These are phyloP conservation scores for Kluyveromyces starmeri DNA, from an alignment of 805 yeast species.

Conservation along the genomic window DNA sequence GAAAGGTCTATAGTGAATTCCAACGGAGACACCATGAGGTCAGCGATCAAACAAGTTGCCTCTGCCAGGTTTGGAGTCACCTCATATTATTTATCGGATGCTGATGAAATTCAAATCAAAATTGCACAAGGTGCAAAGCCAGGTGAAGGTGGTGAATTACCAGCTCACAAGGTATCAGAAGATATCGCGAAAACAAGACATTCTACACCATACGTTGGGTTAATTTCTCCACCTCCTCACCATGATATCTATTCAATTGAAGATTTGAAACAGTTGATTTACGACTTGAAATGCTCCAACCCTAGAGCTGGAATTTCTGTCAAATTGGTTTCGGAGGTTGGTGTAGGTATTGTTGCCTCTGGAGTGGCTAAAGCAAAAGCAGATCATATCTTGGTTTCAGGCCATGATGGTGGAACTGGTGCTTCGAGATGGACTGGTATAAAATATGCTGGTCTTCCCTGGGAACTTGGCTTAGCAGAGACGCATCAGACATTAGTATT, in stretches of 20 bases:
- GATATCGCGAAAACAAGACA: slow-evolving; percentile 92
- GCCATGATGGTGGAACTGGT: slow-evolving; percentile 99
- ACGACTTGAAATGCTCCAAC: slow-evolving; percentile 92
- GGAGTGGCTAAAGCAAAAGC: slow-evolving; percentile 99
- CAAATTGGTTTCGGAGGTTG: slow-evolving; percentile 94
- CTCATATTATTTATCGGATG: slow-evolving; percentile 86
- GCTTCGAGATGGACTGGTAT: slow-evolving; percentile 97
- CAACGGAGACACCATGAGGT: slow-evolving; percentile 96
- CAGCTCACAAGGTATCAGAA: slow-evolving; percentile 84
- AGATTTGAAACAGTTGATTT: slow-evolving; percentile 92
- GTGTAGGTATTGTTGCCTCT: slow-evolving; percentile 97
- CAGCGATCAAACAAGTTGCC: slow-evolving; percentile 97
- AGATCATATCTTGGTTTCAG: slow-evolving; percentile 89
- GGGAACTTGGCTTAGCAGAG: slow-evolving; percentile 98
- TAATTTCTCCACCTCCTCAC: slow-evolving; percentile 97
- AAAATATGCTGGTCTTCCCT: slow-evolving; percentile 94
- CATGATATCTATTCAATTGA: slow-evolving; percentile 98
- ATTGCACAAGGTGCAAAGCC: slow-evolving; percentile 99
- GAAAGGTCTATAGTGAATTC: slow-evolving; percentile 73
- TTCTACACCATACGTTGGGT: slow-evolving; percentile 93
- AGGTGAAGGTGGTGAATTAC: slow-evolving; percentile 99
- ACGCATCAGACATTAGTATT: slow-evolving; percentile 94
- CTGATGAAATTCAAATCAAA: slow-evolving; percentile 95
- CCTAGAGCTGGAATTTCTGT: slow-evolving; percentile 97
- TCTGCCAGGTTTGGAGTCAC: slow-evolving; percentile 98